A percentile compares a stretch with the other conserved stretches of the same genome.
These are phyloP conservation scores for Beauveria sp. DNA, from an alignment of 2,329 filamentous ascomycete species.

Conservation along the genomic window DNA sequence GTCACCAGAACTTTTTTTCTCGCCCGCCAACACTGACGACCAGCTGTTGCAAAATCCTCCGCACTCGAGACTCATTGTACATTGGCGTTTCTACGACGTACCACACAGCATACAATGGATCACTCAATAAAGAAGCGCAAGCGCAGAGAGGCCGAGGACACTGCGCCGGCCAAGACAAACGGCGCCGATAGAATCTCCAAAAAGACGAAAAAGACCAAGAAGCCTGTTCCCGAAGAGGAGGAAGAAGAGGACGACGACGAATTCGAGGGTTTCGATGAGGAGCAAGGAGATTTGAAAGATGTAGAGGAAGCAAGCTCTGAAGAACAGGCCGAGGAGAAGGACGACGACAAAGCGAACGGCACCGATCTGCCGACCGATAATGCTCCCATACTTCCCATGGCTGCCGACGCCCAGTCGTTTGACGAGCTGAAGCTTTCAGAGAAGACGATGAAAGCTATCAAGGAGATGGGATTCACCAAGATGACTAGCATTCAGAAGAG, in stretches of 20 bases:
- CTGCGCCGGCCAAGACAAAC: conserved; percentile 18
- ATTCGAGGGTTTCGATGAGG: conserved; percentile 22
- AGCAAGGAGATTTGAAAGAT: conserved; percentile 18
- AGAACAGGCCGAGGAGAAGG: conserved; percentile 24
- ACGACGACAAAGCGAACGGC: conserved; percentile 21
- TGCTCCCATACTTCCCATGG: conserved; percentile 44
- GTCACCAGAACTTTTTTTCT: conserved; percentile 12
- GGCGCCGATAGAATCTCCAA: conserved; percentile 18
- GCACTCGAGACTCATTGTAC: background rate
- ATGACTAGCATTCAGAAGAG: conserved; percentile 94
- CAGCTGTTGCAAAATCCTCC: background rate
- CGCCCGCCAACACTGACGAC: background rate
- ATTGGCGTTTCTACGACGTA: background rate
- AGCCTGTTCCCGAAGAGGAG: conserved; percentile 20
- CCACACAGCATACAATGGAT: conserved; percentile 22
- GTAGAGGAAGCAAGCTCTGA: conserved; percentile 21
- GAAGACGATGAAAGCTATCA: conserved; percentile 79
- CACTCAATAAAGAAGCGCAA: conserved; percentile 36
- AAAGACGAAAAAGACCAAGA: conserved; percentile 37
- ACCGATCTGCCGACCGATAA: conserved; percentile 29
- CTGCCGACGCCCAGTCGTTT: conserved; percentile 62
- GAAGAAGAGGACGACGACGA: conserved; percentile 22
- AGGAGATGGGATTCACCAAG: conserved; percentile 84
- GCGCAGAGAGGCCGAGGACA: conserved; percentile 27
- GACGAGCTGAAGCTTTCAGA: conserved; percentile 77